phyloP scores from a whole-genome alignment of 257 asterid genomes.

The Pogostemon cablin region DNA sequence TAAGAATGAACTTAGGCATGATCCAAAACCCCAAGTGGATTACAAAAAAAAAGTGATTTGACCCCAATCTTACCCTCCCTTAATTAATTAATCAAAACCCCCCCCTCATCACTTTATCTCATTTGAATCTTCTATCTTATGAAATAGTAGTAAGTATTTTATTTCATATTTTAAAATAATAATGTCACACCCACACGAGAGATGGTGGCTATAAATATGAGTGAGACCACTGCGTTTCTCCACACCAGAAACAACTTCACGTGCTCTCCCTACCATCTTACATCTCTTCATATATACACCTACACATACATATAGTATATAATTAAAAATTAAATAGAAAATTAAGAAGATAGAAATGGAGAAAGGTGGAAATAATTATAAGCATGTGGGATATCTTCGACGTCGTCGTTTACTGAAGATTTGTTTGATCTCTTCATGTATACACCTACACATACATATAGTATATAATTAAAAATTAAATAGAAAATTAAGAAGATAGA shows the following conservation, averaged over 20 bases:
- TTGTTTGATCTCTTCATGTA: too few relatives aligned
- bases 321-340: neutral
- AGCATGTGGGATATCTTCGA: too few relatives aligned
- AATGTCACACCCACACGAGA: neutral
- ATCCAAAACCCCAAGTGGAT: neutral
- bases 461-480: neutral
- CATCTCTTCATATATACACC: too few relatives aligned
- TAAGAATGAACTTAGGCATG: neutral
- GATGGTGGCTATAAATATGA: slow-evolving; percentile 35
- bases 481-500: neutral
- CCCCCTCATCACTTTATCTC: too few relatives aligned
- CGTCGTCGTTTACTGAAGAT: slow-evolving; percentile 27
- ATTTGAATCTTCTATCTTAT: neutral
- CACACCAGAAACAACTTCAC: slow-evolving; percentile 24
- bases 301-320: neutral
- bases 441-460: too few relatives aligned
- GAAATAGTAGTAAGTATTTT: too few relatives aligned
- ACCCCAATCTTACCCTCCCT: too few relatives aligned
- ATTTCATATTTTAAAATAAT: too few relatives aligned
- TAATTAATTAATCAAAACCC: too few relatives aligned
- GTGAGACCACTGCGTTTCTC: slow-evolving; percentile 23
- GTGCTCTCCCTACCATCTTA: slow-evolving; percentile 1
- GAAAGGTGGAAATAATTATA: too few relatives aligned
- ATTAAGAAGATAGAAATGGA: too few relatives aligned
- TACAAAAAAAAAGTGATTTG: too few relatives aligned